Evolutionary conservation across 2,329 filamentous ascomycete species (phyloP), one percentile per base, ranked within the genome.

Genomic region (Aspergillus uvarum): DNA sequence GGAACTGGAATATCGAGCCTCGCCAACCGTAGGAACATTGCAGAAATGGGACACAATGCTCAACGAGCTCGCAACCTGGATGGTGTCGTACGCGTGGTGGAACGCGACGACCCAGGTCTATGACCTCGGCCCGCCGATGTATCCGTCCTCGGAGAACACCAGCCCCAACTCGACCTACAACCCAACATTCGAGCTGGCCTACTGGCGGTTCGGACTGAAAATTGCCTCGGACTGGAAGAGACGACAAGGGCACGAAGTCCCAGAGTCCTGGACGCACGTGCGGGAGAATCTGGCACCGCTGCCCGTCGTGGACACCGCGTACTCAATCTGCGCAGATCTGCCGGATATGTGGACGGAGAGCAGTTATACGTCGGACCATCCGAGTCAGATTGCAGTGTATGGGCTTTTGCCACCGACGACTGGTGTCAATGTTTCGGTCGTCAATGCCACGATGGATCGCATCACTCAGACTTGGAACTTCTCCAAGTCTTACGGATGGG

Each of bases 151-250:
- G 1, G 85, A 87, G 66, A 87, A 86, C 63, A 87, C 85, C 0
- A 78, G 79, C 11, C 83, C 84, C 0, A 86, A 86, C 60, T 71
- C 67, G 1, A 87, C 84, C 0, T 68, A 82, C 2, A 87, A 87
- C 64, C 83, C 85, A 19, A 80, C 83, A 0, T 87, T 87, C 58
- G 85, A 87, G 72, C 73, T 79, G 4, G 81, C 84, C 6, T 87
- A 87, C 70, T 87, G 84, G 84, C 78, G 82, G 16, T 87, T 87
- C 60, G 85, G 85, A 1, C 76, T 87, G 16, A 78, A 82, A 24
- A 70, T 86, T 1, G 85, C 85, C 3, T 74, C 77, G 2, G 65
- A 71, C 10, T 87, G 85, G 85, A 83, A 82, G 66, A 59, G 72
- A 51, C 76, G 83, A 3, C 80, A 82, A 51, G 72, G 72, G 2